These are phyloP conservation scores for Pleurotus sapidus DNA, from an alignment of 768 basidiomycete species.

Conservation along the genomic window DNA sequence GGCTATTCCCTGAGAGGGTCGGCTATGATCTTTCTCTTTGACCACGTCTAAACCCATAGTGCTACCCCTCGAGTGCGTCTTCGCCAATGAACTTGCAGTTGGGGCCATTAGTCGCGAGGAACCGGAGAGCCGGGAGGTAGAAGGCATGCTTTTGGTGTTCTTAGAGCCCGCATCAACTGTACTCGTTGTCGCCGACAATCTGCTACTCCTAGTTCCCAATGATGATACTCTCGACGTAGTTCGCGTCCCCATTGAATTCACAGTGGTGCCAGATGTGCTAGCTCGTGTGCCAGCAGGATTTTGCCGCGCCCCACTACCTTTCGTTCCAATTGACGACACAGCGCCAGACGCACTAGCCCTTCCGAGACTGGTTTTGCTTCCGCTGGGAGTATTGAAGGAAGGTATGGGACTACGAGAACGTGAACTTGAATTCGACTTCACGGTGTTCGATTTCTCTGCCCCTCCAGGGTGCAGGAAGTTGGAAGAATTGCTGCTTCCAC, in stretches of 20 bases:
- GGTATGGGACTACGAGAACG: conserved; percentile 19
- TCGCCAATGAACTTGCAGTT: conserved; percentile 76
- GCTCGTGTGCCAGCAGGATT: conserved; percentile 14
- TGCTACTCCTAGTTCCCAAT: conserved; percentile 37
- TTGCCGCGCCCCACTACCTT: conserved; percentile 1
- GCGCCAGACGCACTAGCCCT: conserved; percentile 9
- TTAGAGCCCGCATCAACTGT: background rate
- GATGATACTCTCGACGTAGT: conserved; percentile 36
- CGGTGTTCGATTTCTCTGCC: background rate
- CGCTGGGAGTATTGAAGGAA: conserved; percentile 13
- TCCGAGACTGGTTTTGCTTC: conserved; percentile 7
- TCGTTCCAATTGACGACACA: conserved; percentile 10
- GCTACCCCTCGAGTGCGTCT: conserved; percentile 26
- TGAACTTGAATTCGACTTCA: background rate
- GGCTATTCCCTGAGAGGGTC: conserved; percentile 7
- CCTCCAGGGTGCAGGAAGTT: conserved; percentile 7
- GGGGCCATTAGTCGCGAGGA: conserved; percentile 62
- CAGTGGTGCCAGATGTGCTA: conserved; percentile 16
- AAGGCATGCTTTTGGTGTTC: background rate
- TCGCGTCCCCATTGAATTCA: conserved; percentile 15
- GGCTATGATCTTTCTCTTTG: background rate
- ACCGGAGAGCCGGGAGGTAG: conserved; percentile 15
- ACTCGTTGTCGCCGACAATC: conserved; percentile 20
- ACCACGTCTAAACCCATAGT: background rate
- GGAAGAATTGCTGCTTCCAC: background rate